Percentiles rank a stretch among this genome's conserved stretches.
Evolutionary conservation across 2,329 filamentous ascomycete genomes (phyloP).

Genomic region (Sodiomyces alkalinus): DNA sequence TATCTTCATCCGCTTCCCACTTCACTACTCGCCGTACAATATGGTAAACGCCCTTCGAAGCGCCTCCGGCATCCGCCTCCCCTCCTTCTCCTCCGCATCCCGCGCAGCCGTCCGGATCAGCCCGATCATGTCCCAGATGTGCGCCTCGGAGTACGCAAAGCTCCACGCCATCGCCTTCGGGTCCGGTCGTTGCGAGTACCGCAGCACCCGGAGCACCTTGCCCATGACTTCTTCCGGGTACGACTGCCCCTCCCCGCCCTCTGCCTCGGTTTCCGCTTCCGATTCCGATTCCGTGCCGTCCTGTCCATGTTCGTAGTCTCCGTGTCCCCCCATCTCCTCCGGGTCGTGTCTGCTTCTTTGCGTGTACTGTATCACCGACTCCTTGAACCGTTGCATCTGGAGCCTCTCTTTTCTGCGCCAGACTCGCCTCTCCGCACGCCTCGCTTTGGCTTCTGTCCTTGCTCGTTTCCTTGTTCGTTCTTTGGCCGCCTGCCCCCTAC

Average conservation of each 20-base stretch:
- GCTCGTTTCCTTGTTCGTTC: no score
- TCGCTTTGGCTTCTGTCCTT: background rate
- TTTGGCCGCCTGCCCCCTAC: no score
- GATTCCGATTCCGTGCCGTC: background rate
- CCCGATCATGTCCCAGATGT: background rate
- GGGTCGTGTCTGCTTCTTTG: background rate
- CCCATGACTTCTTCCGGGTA: background rate
- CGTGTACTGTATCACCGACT: background rate
- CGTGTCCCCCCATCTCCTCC: background rate
- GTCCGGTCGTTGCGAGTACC: background rate
- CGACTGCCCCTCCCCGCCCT: background rate
- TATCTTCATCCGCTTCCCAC: no score
- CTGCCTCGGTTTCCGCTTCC: background rate
- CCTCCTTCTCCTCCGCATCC: background rate
- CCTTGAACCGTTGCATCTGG: background rate
- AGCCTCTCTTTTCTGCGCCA: background rate
- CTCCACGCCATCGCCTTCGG: background rate
- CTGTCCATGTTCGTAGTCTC: background rate
- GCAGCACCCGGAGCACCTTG: background rate
- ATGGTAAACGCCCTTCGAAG: background rate
- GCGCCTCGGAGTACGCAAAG: background rate
- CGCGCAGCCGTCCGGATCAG: background rate
- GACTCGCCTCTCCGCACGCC: background rate
- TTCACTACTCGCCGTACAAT: no score
- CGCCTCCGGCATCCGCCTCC: background rate